Evolutionary conservation across 495 filamentous ascomycete species (phyloP), one percentile per base, ranked within the genome.

Genomic region (Penicillium turbatum): DNA sequence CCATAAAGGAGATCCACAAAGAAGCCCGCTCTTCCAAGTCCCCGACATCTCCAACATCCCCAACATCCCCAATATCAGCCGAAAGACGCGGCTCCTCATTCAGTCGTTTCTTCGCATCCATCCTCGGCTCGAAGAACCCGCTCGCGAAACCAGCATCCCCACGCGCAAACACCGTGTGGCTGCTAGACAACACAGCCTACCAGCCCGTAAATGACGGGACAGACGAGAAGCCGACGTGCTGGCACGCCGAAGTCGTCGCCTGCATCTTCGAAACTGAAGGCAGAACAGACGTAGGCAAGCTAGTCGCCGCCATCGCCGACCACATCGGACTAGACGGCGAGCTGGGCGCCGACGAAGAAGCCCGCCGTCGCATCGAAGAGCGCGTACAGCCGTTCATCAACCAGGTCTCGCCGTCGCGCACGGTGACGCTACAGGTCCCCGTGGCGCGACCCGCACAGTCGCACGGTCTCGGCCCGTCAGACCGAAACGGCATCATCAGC

Each of bases 151-250:
- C 55, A 12, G 73, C 76, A 36, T 65, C 82, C 41, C 70, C 72
- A 27, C 63, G 72, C 15, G 70, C 71, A 26, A 83, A 96, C 56
- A 80, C 78, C 9, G 85, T 97, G 19, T 97, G 92, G 92, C 73
- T 97, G 11, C 68, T 97, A 35, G 90, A 97, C 73, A 97, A 93
- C 61, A 90, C 89, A 7, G 92, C 90, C 6, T 95, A 85, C 65
- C 82, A 82, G 42, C 60, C 65, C 17, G 57, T 64, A 7, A 54
- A 65, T 2, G 55, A 68, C 17, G 47, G 53, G 2, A 43, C 62
- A 21, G 30, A 62, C 52, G 15, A 62, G 56, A 17, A 73, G 59
- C 17, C 66, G 63, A 42, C 67, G 57, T 55, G 67, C 48, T 96
- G 89, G 90, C 75, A 87, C 53, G 87, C 86, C 5, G 89, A 96